Conservation (phyloP, 768 basidiomycete genomes). For the Filobasidium floriforme region DNA sequence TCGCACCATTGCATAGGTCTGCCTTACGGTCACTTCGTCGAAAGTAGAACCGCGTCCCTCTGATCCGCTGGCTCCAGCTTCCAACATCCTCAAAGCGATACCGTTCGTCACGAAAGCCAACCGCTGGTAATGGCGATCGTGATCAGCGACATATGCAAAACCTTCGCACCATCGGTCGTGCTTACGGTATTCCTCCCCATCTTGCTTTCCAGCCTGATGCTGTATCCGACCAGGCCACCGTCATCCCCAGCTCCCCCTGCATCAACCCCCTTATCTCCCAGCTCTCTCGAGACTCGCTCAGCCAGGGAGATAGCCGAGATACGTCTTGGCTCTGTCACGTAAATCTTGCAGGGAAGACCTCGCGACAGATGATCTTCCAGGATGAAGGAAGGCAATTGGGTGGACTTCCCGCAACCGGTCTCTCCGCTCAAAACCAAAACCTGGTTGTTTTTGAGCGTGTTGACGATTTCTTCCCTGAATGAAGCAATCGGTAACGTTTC, state of each 20-base stretch:
- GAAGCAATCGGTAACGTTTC: slow-evolving; percentile 75
- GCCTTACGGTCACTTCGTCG: slow-evolving; percentile 81
- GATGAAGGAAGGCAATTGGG: slow-evolving; percentile 88
- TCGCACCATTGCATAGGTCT: not conserved
- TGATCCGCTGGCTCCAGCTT: slow-evolving; percentile 58
- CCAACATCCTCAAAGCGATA: slow-evolving; percentile 94
- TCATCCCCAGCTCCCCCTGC: slow-evolving; percentile 12
- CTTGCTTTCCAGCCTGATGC: slow-evolving; percentile 84
- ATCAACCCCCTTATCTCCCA: slow-evolving; percentile 57
- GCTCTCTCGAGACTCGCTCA: slow-evolving; percentile 83
- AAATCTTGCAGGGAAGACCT: slow-evolving; percentile 80
- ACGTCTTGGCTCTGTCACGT: slow-evolving; percentile 87
- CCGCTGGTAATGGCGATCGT: slow-evolving; percentile 16
- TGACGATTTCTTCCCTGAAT: slow-evolving; percentile 66
- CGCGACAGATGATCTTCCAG: slow-evolving; percentile 77
- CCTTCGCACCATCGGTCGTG: not conserved
- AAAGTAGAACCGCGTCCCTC: slow-evolving; percentile 67
- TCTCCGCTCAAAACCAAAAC: slow-evolving; percentile 80
- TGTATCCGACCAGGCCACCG: slow-evolving; percentile 72
- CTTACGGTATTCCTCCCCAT: slow-evolving; percentile 62
- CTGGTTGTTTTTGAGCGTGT: slow-evolving; percentile 64
- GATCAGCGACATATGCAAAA: not conserved
- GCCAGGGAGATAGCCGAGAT: slow-evolving; percentile 95
- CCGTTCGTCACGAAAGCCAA: slow-evolving; percentile 79
- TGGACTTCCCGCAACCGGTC: slow-evolving; percentile 89